Conservation (phyloP, 495 filamentous ascomycete genomes). For the Copromyces sp. region DNA sequence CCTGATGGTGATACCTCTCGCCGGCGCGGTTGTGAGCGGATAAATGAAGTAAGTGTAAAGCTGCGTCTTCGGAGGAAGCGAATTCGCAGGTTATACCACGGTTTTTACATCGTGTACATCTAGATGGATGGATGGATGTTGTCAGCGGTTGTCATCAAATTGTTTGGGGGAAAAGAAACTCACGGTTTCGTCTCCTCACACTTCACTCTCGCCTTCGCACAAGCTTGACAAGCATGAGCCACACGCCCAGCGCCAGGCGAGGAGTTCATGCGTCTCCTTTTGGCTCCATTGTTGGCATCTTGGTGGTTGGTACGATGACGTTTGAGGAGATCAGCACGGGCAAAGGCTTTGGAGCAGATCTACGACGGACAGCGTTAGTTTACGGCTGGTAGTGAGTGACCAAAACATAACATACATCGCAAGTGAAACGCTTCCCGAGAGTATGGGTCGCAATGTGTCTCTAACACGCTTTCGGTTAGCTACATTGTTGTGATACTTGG, state of each 20-base stretch:
- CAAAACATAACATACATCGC: slow-evolving; percentile 14
- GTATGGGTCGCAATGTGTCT: slow-evolving; percentile 50
- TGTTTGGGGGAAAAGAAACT: neutral
- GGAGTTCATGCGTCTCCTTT: slow-evolving; percentile 35
- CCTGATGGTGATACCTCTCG: slow-evolving; percentile 1
- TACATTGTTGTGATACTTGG: neutral
- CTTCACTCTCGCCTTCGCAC: slow-evolving; percentile 44
- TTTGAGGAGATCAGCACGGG: slow-evolving; percentile 44
- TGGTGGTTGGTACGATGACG: slow-evolving; percentile 44
- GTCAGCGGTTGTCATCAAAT: slow-evolving; percentile 1
- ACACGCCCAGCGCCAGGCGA: slow-evolving; percentile 40
- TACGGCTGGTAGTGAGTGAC: neutral
- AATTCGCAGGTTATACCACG: slow-evolving; percentile 37
- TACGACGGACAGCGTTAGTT: slow-evolving; percentile 13
- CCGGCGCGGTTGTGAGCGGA: slow-evolving; percentile 14
- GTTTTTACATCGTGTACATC: slow-evolving; percentile 39
- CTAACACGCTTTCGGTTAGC: slow-evolving; percentile 8
- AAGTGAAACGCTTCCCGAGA: slow-evolving; percentile 43
- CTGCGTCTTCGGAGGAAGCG: slow-evolving; percentile 28
- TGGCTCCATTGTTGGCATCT: slow-evolving; percentile 30
- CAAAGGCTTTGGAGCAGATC: slow-evolving; percentile 45
- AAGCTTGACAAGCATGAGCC: slow-evolving; percentile 43
- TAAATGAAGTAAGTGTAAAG: slow-evolving; percentile 27
- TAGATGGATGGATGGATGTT: neutral
- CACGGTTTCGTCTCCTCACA: slow-evolving; percentile 40